Evolutionary conservation across 2,329 filamentous ascomycete species (phyloP), one percentile per base, ranked within the genome.

Genomic region (Aaosphaeria pasadenensis): DNA sequence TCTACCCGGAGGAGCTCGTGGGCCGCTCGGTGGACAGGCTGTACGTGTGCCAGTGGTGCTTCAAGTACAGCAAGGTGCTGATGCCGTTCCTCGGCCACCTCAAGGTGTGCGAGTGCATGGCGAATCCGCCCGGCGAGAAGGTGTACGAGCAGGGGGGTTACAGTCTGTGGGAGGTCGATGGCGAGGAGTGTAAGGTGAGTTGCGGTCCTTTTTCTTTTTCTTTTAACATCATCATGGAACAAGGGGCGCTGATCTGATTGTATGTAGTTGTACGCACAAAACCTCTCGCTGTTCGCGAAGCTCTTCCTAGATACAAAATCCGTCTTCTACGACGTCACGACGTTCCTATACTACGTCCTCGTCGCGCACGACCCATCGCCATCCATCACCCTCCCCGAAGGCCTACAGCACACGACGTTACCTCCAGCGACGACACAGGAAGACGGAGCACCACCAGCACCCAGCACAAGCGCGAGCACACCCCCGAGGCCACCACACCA

Each of bases 281-380:
- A 96, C 61, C 81, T 99, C 9, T 96, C 89, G 7, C 85, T 99
- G 41, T 96, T 97, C 69, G 91, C 91, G 30, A 99, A 97, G 72
- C 83, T 99, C 40, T 99, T 97, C 71, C 87, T 99, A 55, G 91
- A 97, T 71, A 96, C 95, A 66, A 99, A 99, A 67, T 96, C 90
- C 6, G 91, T 99, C 58, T 97, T 96, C 73, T 99, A 96, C 76
- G 94, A 99, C 64, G 91, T 96, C 41, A 84, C 85, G 4, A 89
- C 88, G 44, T 99, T 99, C 74, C 85, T 95, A 58, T 99, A 96
- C 77, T 97, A 95, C 69, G 81, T 95, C 4, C 84, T 97, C 45
- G 87, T 94, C 40, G 87, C 91, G 63, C 87, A 84, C 6, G 75
- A 81, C 58, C 78, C 77, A 0, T 52, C 57, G 7, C 61, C 64